A percentile compares a stretch with the other conserved stretches of the same genome.
These are phyloP conservation scores for Pseudonectria foliicola DNA, from an alignment of 2,329 filamentous ascomycete genomes.

Conservation along the genomic window DNA sequence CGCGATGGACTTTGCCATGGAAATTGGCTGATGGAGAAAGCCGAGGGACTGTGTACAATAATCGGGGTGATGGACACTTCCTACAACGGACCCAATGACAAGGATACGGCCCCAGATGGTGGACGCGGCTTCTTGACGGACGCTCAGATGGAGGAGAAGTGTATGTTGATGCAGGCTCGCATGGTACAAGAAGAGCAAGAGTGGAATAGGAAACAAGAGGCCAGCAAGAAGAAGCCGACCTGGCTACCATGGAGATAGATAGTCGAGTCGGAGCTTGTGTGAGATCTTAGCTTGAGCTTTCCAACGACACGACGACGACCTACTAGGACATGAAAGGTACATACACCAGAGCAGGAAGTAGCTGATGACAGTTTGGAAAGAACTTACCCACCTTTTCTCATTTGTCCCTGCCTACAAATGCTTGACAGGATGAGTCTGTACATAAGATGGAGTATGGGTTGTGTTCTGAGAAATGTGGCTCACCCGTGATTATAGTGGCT, in stretches of 20 bases:
- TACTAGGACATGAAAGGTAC: too few species aligned
- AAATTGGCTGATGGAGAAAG: slow-evolving; percentile 38
- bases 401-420: too few species aligned
- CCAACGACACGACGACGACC: too few species aligned
- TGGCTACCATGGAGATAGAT: slow-evolving; percentile 18
- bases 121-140: slow-evolving; percentile 32
- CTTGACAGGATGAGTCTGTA: too few species aligned
- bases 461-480: too few species aligned
- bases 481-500: too few species aligned
- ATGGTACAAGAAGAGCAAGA: slow-evolving; percentile 23
- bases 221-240: slow-evolving; percentile 12
- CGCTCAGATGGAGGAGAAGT: slow-evolving; percentile 29
- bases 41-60: slow-evolving; percentile 31
- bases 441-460: too few species aligned
- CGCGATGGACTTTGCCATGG: slow-evolving; percentile 37
- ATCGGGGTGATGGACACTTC: slow-evolving; percentile 29
- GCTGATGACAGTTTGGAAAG: too few species aligned
- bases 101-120: slow-evolving; percentile 35
- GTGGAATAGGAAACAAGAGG: slow-evolving; percentile 18
- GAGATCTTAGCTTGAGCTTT: too few species aligned
- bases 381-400: too few species aligned
- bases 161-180: slow-evolving; percentile 25
- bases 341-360: too few species aligned
- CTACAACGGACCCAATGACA: slow-evolving; percentile 29
- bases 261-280: too few species aligned